phyloP scores from a whole-genome alignment of 768 basidiomycete genomes.

The Gloeopeniophorella convolvens region DNA sequence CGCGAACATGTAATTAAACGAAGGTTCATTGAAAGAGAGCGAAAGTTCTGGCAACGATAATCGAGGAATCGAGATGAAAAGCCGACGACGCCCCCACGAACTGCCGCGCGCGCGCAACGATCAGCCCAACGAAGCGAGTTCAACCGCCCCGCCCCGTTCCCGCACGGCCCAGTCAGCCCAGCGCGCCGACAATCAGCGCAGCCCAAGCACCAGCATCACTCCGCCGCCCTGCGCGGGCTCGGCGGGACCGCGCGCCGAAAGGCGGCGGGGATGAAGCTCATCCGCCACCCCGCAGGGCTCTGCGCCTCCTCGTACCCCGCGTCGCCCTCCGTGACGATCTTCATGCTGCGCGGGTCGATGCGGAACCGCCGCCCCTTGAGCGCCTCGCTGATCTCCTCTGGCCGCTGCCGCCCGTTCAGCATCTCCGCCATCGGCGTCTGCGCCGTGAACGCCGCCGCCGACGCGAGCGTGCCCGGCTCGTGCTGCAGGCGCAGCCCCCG shows the following conservation, averaged over 20 bases:
- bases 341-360: constrained; percentile 42
- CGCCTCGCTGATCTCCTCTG: constrained; percentile 35
- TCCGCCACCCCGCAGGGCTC: constrained; percentile 6
- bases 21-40: too few relatives aligned
- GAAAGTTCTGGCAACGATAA: too few relatives aligned
- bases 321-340: constrained; percentile 50
- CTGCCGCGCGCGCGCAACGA: too few relatives aligned
- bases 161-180: too few relatives aligned
- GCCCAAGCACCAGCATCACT: too few relatives aligned
- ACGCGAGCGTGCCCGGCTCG: constrained; percentile 47
- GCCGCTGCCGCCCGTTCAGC: constrained; percentile 35
- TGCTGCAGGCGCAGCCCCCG: constrained; percentile 39
- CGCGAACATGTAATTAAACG: too few relatives aligned
- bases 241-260: background rate
- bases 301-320: constrained; percentile 34
- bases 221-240: background rate
- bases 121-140: too few relatives aligned
- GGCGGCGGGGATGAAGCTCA: background rate
- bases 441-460: constrained; percentile 48
- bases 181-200: too few relatives aligned
- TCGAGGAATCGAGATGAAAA: too few relatives aligned
- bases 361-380: constrained; percentile 43
- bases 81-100: too few relatives aligned
- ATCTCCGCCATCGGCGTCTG: constrained; percentile 43
- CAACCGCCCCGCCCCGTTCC: too few relatives aligned